These are phyloP conservation scores for Leishmania martiniquensis DNA, from an alignment of 208 protist species.

Conservation along the genomic window DNA sequence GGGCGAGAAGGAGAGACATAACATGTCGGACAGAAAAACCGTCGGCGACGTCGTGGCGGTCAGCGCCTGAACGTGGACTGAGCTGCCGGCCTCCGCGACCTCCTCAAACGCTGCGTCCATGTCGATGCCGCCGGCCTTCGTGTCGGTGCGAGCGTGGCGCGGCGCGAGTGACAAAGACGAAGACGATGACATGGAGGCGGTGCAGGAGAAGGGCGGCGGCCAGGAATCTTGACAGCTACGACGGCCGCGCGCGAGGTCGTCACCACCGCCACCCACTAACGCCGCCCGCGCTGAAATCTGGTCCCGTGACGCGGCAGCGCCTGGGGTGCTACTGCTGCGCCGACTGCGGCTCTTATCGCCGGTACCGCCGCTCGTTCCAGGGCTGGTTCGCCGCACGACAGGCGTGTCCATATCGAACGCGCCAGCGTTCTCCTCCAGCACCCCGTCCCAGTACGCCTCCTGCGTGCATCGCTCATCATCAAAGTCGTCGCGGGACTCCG, in stretches of 20 bases:
- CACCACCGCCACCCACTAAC: not conserved
- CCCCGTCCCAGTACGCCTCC: not conserved
- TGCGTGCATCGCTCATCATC: not conserved
- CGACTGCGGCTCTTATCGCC: not conserved
- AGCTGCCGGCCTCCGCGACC: not conserved
- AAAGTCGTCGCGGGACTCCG: not conserved
- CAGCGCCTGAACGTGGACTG: not conserved
- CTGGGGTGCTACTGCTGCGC: not conserved
- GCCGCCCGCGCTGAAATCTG: not conserved
- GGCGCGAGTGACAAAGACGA: not conserved
- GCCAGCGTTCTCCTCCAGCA: not conserved
- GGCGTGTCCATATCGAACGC: constrained; percentile 7
- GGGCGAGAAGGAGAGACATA: constrained; percentile 22
- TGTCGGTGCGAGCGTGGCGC: not conserved
- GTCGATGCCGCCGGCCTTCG: not conserved
- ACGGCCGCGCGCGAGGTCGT: not conserved
- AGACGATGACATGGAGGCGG: constrained; percentile 5
- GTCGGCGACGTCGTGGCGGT: constrained; percentile 1
- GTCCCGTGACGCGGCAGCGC: not conserved
- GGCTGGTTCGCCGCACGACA: constrained; percentile 22
- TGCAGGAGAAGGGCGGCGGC: not conserved
- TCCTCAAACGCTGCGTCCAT: not conserved
- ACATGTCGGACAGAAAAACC: constrained; percentile 25
- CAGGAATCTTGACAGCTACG: not conserved
- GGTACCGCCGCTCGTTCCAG: constrained; percentile 5